Evolutionary conservation across 805 yeast species (phyloP).

Genomic region (Candida schatavii): DNA sequence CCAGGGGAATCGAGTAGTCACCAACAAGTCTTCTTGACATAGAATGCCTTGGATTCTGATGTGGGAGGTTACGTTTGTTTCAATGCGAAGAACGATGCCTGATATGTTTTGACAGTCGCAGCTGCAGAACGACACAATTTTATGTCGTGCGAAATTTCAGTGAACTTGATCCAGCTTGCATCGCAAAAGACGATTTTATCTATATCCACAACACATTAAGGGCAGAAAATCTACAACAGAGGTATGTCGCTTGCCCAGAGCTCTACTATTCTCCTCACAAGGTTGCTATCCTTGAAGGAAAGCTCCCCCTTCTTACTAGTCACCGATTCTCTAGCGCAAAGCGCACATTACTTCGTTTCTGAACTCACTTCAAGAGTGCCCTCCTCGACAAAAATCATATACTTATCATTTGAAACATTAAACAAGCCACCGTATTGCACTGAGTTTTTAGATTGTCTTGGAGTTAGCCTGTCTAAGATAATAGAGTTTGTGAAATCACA

Average conservation of each 20-base stretch:
- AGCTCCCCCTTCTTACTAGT: slow-evolving; percentile 68
- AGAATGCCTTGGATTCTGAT: too few species aligned
- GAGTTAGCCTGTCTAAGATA: slow-evolving; percentile 15
- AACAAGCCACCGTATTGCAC: slow-evolving; percentile 49
- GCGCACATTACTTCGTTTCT: slow-evolving; percentile 51
- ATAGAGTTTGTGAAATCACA: slow-evolving; percentile 13
- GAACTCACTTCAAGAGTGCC: slow-evolving; percentile 53
- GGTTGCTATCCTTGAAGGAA: slow-evolving; percentile 72
- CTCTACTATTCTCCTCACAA: slow-evolving; percentile 52
- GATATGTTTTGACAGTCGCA: too few species aligned
- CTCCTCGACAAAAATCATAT: slow-evolving; percentile 39
- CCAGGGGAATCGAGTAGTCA: slow-evolving; percentile 28
- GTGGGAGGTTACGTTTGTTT: too few species aligned
- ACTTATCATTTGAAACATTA: slow-evolving; percentile 67
- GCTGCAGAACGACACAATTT: too few species aligned
- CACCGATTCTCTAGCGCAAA: slow-evolving; percentile 68
- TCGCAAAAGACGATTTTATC: not conserved
- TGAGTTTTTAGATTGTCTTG: slow-evolving; percentile 46
- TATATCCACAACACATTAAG: too few species aligned
- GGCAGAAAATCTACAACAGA: too few species aligned
- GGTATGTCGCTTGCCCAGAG: slow-evolving; percentile 30
- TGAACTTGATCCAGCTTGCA: not conserved
- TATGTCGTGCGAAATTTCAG: not conserved
- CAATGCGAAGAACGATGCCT: too few species aligned
- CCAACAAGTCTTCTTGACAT: slow-evolving; percentile 24